A percentile compares a stretch with the other conserved stretches of the same genome.
These are phyloP conservation scores for Tillandsia leiboldiana DNA, from an alignment of 176 grass and related monocot species.

Conservation along the genomic window DNA sequence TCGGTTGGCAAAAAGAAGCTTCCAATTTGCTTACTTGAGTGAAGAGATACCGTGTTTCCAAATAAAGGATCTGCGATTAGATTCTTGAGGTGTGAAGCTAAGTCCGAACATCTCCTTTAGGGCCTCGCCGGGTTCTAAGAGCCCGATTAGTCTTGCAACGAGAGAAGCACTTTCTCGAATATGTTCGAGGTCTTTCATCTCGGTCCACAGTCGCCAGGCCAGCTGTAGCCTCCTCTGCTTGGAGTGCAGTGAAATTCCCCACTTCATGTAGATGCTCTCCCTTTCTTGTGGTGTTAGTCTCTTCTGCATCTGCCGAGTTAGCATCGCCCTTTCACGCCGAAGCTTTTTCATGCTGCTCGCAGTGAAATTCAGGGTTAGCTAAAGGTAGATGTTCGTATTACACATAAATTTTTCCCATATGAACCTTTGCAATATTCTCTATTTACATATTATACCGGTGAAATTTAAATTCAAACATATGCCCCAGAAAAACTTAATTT, in stretches of 20 bases:
- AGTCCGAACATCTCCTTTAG: conserved; percentile 98
- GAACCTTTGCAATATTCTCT: too few species aligned
- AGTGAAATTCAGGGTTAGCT: neutral
- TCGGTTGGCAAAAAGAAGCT: neutral
- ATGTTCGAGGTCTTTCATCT: conserved; percentile 70
- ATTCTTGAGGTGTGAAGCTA: conserved; percentile 69
- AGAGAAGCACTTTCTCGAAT: conserved; percentile 77
- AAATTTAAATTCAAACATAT: too few species aligned
- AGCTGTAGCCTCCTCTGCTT: conserved; percentile 78
- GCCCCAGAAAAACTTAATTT: too few species aligned
- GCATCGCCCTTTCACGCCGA: conserved; percentile 80
- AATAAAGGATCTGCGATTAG: conserved; percentile 35
- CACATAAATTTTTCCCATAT: neutral
- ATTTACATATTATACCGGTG: too few species aligned
- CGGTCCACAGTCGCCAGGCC: conserved; percentile 56
- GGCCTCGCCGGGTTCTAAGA: conserved; percentile 65
- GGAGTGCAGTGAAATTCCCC: conserved; percentile 64
- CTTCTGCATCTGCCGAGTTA: conserved; percentile 80
- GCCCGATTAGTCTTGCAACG: conserved; percentile 66
- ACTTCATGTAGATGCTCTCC: conserved; percentile 80
- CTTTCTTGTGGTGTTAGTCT: conserved; percentile 51
- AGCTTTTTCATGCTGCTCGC: conserved; percentile 52
- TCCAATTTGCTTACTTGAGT: conserved; percentile 23
- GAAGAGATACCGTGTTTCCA: conserved; percentile 62
- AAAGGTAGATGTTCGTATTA: neutral